Base-by-base conservation (phyloP, 163 green algal genomes). In the Chlorella variabilis region DNA sequence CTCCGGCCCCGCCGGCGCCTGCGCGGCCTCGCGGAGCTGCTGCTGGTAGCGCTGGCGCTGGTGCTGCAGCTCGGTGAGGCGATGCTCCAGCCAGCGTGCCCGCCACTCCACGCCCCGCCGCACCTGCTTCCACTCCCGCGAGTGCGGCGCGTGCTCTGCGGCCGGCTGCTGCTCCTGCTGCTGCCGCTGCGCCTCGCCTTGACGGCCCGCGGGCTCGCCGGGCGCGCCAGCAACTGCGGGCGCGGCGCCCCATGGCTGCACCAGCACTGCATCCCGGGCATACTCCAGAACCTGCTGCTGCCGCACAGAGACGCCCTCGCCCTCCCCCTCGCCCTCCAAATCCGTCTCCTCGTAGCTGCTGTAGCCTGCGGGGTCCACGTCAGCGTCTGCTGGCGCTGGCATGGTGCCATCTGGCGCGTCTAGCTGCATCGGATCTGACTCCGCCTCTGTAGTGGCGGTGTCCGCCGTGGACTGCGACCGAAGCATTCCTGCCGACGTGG, bases 71-170 rank as follows among this genome's bases (percentile, higher is more conserved):
- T 92, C 86, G 18, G 67, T 82, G 62, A 92, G 75, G 2, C 90
- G 85, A 56, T 90, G 85, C 87, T 94, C 87, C 63, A 94, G 85
- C 89, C 89, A 94, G 7, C 85, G 77, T 0, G 75, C 79, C 36
- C 84, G 87, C 81, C 85, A 88, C 82, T 92, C 86, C n/a, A 85
- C 59, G 7, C 68, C 66, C 1, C 82, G 83, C 58, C 83, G 71
- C 2, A 62, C 71, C 18, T 56, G 13, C 33, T 69, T 78, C 83
- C 83, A 89, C 33, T 85, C 74, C 36, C 25, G 82, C 2, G 66
- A 56, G 9, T 41, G 31, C 31, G 27, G 62, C 33, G 0, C 7
- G 42, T 76, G 63, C 63, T 75, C 29, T 27, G 29, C 61, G 34
- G 31, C 66, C 33, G 25, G 70, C 48, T 78, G 70, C 48, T 66